phyloP scores from a whole-genome alignment of 169 alveolate species.

The Eimeria necatrix region DNA sequence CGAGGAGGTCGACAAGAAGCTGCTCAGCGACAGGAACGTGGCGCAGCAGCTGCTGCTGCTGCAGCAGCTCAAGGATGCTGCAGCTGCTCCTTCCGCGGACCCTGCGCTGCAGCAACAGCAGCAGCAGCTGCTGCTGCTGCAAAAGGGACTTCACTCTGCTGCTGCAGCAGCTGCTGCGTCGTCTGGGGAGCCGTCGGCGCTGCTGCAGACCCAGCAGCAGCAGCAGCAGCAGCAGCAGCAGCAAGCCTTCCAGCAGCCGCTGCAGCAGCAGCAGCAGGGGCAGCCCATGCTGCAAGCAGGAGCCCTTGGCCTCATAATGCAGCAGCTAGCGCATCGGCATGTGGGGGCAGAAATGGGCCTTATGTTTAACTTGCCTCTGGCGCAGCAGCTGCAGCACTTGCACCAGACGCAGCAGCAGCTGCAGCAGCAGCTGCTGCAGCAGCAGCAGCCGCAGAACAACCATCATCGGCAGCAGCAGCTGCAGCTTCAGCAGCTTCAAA shows the following conservation, averaged over 20 bases:
- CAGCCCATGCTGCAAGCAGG: constrained; percentile 65
- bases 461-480: constrained; percentile 62
- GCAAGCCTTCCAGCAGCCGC: constrained; percentile 34
- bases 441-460: constrained; percentile 2
- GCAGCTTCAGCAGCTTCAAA: constrained; percentile 43
- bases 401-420: constrained; percentile 64
- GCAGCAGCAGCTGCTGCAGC: constrained; percentile 68
- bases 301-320: constrained; percentile 56
- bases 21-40: constrained; percentile 49
- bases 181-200: constrained; percentile 4
- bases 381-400: constrained; percentile 63
- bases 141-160: constrained; percentile 5
- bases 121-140: constrained; percentile 42
- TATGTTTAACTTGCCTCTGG: constrained; percentile 58
- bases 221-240: constrained; percentile 34
- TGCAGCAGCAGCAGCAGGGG: constrained; percentile 60
- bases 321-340: constrained; percentile 64
- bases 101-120: constrained; percentile 47
- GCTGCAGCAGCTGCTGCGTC: constrained; percentile 68
- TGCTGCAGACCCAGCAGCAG: constrained; percentile 19
- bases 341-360: constrained; percentile 35
- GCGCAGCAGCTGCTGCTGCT: constrained; percentile 66
- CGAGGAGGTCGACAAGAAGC: constrained; percentile 59
- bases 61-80: constrained; percentile 69
- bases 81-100: constrained; percentile 48